phyloP scores from a whole-genome alignment of 495 filamentous ascomycete species.

The Poronia punctata region DNA sequence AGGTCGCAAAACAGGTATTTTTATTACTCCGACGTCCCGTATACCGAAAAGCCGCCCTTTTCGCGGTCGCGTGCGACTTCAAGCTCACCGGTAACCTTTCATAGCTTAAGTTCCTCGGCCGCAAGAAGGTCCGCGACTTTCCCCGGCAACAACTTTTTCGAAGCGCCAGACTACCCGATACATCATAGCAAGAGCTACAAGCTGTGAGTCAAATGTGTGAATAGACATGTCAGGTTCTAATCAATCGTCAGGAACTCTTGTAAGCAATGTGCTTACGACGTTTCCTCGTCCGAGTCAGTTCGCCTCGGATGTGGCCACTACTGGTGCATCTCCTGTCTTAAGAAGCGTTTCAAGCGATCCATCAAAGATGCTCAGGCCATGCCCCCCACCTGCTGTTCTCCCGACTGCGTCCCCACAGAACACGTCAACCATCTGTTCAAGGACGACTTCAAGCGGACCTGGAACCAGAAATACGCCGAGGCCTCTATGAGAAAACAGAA shows the following conservation, averaged over 20 bases:
- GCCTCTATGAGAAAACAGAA: slow-evolving; percentile 66
- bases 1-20: slow-evolving; percentile 25
- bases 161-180: slow-evolving; percentile 20
- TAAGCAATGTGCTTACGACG: slow-evolving; percentile 58
- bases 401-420: slow-evolving; percentile 62
- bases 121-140: slow-evolving; percentile 28
- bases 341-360: slow-evolving; percentile 63
- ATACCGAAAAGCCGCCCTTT: slow-evolving; percentile 20
- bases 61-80: slow-evolving; percentile 29
- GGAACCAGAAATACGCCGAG: slow-evolving; percentile 71
- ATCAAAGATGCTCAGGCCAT: slow-evolving; percentile 69
- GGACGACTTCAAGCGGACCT: slow-evolving; percentile 61
- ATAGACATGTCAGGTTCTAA: too few species aligned
- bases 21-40: slow-evolving; percentile 32
- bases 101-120: slow-evolving; percentile 34
- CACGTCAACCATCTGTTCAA: slow-evolving; percentile 71
- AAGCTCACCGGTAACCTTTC: slow-evolving; percentile 29
- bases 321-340: slow-evolving; percentile 71
- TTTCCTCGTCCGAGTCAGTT: slow-evolving; percentile 51
- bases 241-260: too few species aligned
- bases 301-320: slow-evolving; percentile 69
- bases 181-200: slow-evolving; percentile 23
- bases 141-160: slow-evolving; percentile 27
- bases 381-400: slow-evolving; percentile 71
- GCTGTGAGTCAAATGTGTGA: slow-evolving; percentile 24